Percentiles rank a stretch among this genome's conserved stretches.
phyloP scores from a whole-genome alignment of 2,329 filamentous ascomycete genomes.

The Cladosporium sp. region DNA sequence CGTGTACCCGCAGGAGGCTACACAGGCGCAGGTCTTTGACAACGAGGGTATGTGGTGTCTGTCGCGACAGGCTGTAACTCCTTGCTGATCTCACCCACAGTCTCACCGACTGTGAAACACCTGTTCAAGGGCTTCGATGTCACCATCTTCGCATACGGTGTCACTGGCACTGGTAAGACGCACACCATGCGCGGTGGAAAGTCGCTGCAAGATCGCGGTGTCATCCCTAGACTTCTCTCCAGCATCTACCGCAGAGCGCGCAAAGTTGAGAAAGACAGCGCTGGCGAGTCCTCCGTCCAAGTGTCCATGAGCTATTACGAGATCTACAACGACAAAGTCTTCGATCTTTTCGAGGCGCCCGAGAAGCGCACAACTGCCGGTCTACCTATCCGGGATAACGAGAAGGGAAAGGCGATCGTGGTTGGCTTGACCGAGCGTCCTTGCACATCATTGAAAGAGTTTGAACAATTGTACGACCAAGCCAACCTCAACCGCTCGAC shows the following conservation, averaged over 20 bases:
- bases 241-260: constrained; percentile 82
- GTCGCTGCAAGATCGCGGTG: constrained; percentile 86
- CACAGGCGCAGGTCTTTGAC: constrained; percentile 86
- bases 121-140: constrained; percentile 98
- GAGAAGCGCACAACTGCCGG: constrained; percentile 78
- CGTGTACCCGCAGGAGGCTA: constrained; percentile 78
- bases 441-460: constrained; percentile 79
- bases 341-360: constrained; percentile 80
- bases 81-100: constrained; percentile 49
- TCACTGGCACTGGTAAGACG: constrained; percentile 96
- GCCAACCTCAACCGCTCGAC: constrained; percentile 95
- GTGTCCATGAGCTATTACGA: constrained; percentile 93
- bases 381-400: constrained; percentile 90
- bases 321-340: constrained; percentile 99
- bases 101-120: constrained; percentile 85
- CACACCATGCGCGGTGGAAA: constrained; percentile 78
- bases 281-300: constrained; percentile 80
- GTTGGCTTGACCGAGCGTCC: constrained; percentile 87
- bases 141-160: constrained; percentile 97
- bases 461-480: constrained; percentile 98
- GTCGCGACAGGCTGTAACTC: not conserved
- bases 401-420: constrained; percentile 89
- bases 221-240: constrained; percentile 99
- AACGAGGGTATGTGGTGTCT: constrained; percentile 69
- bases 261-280: constrained; percentile 72